Evolutionary conservation across 495 filamentous ascomycete genomes (phyloP), one percentile per base, ranked within the genome.

Genomic region (Lentithecium fluviatile): DNA sequence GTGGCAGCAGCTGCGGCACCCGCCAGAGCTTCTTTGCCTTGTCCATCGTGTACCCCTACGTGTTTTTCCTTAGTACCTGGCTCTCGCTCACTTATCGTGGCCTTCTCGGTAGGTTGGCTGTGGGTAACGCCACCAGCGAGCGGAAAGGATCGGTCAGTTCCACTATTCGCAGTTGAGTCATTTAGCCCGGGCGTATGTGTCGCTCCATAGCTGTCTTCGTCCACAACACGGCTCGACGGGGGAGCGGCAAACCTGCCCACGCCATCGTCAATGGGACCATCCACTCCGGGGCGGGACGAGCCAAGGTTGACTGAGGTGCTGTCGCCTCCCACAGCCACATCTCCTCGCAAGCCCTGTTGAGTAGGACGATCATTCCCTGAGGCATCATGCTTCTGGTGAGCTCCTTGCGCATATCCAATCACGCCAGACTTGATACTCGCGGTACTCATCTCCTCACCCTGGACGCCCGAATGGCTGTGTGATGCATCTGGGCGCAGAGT

Each of bases 351-450:
- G 49, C 15, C 37, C 49, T 25, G 49, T 10, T 32, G 4, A 32
- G 29, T 10, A 10, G 29, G 29, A 10, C 10, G 49, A 12, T 10
- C 29, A 32, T 62, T 36, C 6, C 36, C 36, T 36, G 47, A 10
- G 5, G 59, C 53, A 34, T 52, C 60, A 46, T 64, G 52, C n/a
- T 19, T 45, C 12, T 58, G 25, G 13, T 34, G 8, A 11, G 24
- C 23, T 6, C 56, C 55, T 29, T 56, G 55, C 6, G 56, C 49
- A n/a, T 66, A 64, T 29, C 73, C 73, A 25, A 64, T 37, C 10
- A 70, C 57, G 32, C 73, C 71, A 38, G 71, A 73, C 57, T 71
- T 72, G 56, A 75, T 67, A 52, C 68, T 70, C 24, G 65, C 56
- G 1, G 45, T 60, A 62, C 72, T 75, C 20, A 58, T 54, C 23